phyloP scores from a whole-genome alignment of 176 grass and related monocot species.

The Guadua angustifolia region DNA sequence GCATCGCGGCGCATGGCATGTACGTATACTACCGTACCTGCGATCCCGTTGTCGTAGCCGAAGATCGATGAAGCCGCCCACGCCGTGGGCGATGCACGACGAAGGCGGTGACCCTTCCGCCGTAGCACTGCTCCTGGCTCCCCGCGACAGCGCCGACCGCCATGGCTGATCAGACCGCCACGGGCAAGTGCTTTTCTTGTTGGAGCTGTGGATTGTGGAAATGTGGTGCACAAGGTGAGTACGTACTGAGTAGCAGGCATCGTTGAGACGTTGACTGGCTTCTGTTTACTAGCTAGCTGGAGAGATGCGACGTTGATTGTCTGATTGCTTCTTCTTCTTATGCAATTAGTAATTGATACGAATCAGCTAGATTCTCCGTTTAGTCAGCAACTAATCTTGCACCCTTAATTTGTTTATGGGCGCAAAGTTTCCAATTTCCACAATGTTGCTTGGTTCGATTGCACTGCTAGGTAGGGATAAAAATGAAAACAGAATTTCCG shows the following conservation, averaged over 20 bases:
- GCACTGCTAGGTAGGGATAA: neutral
- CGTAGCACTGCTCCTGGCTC: too few relatives aligned
- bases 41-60: constrained; percentile 61
- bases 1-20: neutral
- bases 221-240: constrained; percentile 1
- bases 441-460: neutral
- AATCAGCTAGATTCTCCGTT: neutral
- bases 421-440: neutral
- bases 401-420: neutral
- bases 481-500: too few relatives aligned
- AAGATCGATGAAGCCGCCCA: constrained; percentile 57
- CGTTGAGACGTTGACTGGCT: constrained; percentile 22
- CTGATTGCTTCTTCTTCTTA: neutral
- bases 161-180: neutral
- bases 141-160: too few relatives aligned
- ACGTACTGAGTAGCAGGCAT: constrained; percentile 9
- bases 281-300: neutral
- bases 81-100: neutral
- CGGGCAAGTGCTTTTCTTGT: neutral
- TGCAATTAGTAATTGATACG: neutral
- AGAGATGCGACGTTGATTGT: neutral
- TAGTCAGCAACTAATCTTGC: neutral
- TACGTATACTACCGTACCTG: constrained; percentile 40
- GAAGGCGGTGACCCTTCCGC: constrained; percentile 32
- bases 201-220: neutral